Evolutionary conservation across 257 asterid species (phyloP), one percentile per base, ranked within the genome.

Genomic region (Fraxinus anomala): DNA sequence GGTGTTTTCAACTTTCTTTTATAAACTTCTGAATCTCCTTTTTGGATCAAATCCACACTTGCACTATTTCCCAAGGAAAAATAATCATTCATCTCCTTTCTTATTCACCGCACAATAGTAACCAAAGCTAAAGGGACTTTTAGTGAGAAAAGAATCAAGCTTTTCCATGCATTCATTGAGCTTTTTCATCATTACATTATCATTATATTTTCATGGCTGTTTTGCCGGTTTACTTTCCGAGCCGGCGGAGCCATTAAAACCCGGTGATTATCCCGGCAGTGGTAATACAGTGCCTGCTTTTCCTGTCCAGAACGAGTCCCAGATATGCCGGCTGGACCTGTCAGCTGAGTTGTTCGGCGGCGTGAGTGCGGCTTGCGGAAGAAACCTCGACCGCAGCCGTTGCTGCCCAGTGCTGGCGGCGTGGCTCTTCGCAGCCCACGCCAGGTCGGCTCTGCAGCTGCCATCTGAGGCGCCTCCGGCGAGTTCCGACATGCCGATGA

Each of bases 391-490:
- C 90, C 87, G 99, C 16, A 88, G 97, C 90, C 91, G 98, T 1
- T 95, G 99, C 82, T 95, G 99, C 74, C 99, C 99, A 6, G 99
- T 95, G 0, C 92, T 95, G 19, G 98, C 98, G 0, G 98, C 99
- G 2, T 95, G 99, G 99, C 92, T 95, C 30, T 93, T 91, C 84
- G 99, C 99, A 0, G 98, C 99, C 4, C 97, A 95, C 88, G 98
- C 99, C 17, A 81, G 94, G 6, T 88, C 98, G 61, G 99, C 97
- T 5, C 88, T 93, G 6, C 92, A 88, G 82, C 80, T 90, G 2
- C 66, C 73, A 0, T 9, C 80, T 8, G 86, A 89, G 24, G 67
- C 90, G 7, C 81, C 94, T 3, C 92, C 96, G 3, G 77, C 91
- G 8, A 79, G 88, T 1, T 84, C 96, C 1, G 97, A 89, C 0